These are phyloP conservation scores for Chytriomyces confervae DNA, from an alignment of 192 early-diverging fungal genomes.

Conservation along the genomic window DNA sequence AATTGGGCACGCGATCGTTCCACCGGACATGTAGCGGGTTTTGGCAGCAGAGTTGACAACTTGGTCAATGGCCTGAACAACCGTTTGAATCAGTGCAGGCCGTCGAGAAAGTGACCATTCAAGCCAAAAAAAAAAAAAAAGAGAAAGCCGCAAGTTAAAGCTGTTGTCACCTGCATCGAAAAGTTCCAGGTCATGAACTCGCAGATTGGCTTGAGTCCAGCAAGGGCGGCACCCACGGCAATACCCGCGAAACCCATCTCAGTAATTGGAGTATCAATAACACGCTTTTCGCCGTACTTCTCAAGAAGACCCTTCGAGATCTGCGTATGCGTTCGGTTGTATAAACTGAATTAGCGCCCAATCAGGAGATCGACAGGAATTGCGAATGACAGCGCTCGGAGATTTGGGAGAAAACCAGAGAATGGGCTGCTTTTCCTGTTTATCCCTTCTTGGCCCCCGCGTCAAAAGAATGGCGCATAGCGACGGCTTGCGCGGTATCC, in stretches of 20 bases:
- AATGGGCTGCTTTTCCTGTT: too few species aligned
- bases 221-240: constrained; percentile 91
- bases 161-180: constrained; percentile 86
- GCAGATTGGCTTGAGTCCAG: constrained; percentile 94
- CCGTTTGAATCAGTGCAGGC: background rate
- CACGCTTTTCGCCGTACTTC: constrained; percentile 95
- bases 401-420: too few species aligned
- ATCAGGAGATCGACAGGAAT: too few species aligned
- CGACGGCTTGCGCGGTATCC: background rate
- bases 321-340: constrained; percentile 47
- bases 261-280: constrained; percentile 98
- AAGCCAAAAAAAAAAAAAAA: background rate
- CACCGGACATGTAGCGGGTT: constrained; percentile 97
- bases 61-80: constrained; percentile 90
- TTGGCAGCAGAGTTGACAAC: constrained; percentile 99
- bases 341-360: too few species aligned
- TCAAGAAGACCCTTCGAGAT: constrained; percentile 95
- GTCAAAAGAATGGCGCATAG: background rate
- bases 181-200: constrained; percentile 99
- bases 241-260: constrained; percentile 98
- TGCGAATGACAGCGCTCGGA: too few species aligned
- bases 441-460: background rate
- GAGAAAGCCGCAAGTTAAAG: background rate
- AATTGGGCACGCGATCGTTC: constrained; percentile 84
- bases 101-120: background rate